These are phyloP conservation scores for Hypocreales sp. DNA, from an alignment of 2,329 filamentous ascomycete species.

Conservation along the genomic window DNA sequence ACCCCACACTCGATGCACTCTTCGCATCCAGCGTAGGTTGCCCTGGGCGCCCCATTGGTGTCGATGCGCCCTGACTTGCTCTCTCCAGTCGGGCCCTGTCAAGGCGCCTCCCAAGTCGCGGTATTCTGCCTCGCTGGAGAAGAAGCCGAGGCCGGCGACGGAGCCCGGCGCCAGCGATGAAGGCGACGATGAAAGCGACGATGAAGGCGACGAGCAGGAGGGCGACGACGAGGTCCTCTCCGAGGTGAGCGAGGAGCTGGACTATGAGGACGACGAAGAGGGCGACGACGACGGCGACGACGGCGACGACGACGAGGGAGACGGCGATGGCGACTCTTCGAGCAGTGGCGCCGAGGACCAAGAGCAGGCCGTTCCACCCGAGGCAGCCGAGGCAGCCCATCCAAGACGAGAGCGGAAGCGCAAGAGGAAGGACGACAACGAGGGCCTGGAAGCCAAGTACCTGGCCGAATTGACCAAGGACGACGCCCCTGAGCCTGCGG, in stretches of 20 bases:
- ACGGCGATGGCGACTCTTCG: constrained; percentile 12
- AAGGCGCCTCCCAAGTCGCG: constrained; percentile 27
- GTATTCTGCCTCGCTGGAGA: constrained; percentile 22
- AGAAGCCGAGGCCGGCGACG: constrained; percentile 14
- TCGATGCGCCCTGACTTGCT: neutral
- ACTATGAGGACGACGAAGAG: too few relatives aligned
- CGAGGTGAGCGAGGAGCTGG: constrained; percentile 10
- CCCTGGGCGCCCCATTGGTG: neutral
- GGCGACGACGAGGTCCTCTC: constrained; percentile 17
- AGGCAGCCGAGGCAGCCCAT: constrained; percentile 16
- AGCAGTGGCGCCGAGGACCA: constrained; percentile 13
- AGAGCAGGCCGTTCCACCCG: too few relatives aligned
- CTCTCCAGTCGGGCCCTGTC: constrained; percentile 32
- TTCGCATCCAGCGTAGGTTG: constrained; percentile 57
- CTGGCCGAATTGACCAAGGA: constrained; percentile 48
- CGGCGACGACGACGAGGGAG: constrained; percentile 12
- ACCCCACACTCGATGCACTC: constrained; percentile 53
- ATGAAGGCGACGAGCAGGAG: too few relatives aligned
- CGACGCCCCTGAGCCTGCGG: constrained; percentile 38
- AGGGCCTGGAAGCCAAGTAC: constrained; percentile 57
- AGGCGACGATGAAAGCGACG: too few relatives aligned
- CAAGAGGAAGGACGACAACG: constrained; percentile 51
- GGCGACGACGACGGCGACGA: too few relatives aligned
- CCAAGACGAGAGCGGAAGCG: constrained; percentile 39
- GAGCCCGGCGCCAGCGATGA: constrained; percentile 13